These are phyloP conservation scores for Musa itinerans DNA, from an alignment of 176 grass and related monocot species.

Conservation along the genomic window DNA sequence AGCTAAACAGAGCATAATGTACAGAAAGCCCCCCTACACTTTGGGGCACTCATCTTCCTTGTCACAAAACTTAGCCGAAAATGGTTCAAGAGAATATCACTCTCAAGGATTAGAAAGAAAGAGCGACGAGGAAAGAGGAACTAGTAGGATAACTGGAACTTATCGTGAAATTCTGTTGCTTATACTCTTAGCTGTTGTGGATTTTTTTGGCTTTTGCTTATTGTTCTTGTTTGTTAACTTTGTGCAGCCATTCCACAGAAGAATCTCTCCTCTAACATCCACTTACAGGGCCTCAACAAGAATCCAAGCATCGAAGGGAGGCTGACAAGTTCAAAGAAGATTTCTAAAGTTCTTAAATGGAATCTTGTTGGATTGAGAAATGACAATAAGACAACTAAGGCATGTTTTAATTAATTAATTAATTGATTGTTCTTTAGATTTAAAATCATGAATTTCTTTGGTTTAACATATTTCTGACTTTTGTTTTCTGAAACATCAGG, in stretches of 20 bases:
- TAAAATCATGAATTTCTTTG: neutral
- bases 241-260: slow-evolving; percentile 36
- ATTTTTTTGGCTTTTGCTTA: neutral
- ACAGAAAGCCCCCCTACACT: slow-evolving; percentile 59
- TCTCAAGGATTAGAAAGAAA: slow-evolving; percentile 44
- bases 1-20: slow-evolving; percentile 39
- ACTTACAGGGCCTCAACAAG: slow-evolving; percentile 39
- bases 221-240: slow-evolving; percentile 31
- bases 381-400: slow-evolving; percentile 84
- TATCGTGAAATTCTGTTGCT: slow-evolving; percentile 19
- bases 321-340: slow-evolving; percentile 66
- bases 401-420: slow-evolving; percentile 7
- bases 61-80: slow-evolving; percentile 56
- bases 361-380: slow-evolving; percentile 77
- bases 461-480: neutral
- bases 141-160: slow-evolving; percentile 48
- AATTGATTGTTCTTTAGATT: too few relatives aligned
- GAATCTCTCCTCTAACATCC: slow-evolving; percentile 33
- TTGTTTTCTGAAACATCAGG: slow-evolving; percentile 14
- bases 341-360: slow-evolving; percentile 67
- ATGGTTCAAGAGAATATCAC: slow-evolving; percentile 38
- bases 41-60: slow-evolving; percentile 25
- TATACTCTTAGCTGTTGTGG: neutral
- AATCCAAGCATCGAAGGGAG: slow-evolving; percentile 36
- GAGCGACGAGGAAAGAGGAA: slow-evolving; percentile 44